Evolutionary conservation across 1,284 basidiomycete species (phyloP), one percentile per base, ranked within the genome.

Genomic region (Sanghuangporus sanghuang): DNA sequence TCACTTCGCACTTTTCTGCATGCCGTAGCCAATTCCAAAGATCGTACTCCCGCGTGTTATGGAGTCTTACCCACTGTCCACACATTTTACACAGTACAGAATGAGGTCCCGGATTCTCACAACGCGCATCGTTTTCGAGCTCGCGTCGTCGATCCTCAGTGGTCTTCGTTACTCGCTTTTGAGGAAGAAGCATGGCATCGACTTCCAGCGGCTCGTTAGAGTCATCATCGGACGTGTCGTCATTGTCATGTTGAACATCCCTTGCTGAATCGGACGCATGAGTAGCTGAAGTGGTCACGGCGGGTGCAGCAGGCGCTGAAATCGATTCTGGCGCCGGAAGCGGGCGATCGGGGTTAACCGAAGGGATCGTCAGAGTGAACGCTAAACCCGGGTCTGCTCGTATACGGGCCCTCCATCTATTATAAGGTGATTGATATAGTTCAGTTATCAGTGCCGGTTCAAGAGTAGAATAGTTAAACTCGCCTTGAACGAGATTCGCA

Each of bases 1-100:
- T 59, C 18, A 48, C 7, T 35, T 63, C 62, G 23, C 65, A 66
- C 27, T 63, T 66, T 50, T 66, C 62, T 12, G 40, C 53, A 42
- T 66, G 65, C 39, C 58, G 61, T 11, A 18, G 21, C 65, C 65
- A 66, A 49, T 61, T 66, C 46, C 58, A 60, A 8, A 63, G 53
- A 11, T 66, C 65, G 46, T 66, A 66, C 23, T 59, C 57, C 6
- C 65, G 57, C 12, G 54, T 58, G 23, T 59, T 59, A 36, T 66
- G 65, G 16, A 63, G 50, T n/a, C 32, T 57, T 21, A 66, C 65
- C 53, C 58, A 63, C 6, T 35, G 23, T n/a, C 57, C 59, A 32
- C 65, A 66, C 44, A 57, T 35, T 21, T 42, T 44, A 48, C 65
- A 66, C 6, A 55, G 39, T 4, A 66, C 61, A 5, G 14, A 18